A percentile compares a stretch with the other conserved stretches of the same genome.
Evolutionary conservation across 75 land plant genomes (phyloP).

Genomic region (Chamaecyparis obtusa): DNA sequence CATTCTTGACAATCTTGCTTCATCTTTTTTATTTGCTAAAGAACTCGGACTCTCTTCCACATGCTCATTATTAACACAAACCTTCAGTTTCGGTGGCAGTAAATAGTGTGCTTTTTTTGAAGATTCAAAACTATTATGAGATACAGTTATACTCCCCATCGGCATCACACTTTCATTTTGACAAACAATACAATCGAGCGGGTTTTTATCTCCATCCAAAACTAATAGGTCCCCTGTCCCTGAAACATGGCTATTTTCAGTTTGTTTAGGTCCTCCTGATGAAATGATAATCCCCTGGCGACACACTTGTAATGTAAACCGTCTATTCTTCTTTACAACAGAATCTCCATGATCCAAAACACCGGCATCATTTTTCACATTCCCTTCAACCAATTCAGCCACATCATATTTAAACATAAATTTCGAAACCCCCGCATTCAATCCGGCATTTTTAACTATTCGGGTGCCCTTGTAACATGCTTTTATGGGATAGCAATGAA

Average conservation of each 20-base stretch:
- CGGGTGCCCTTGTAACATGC: neutral
- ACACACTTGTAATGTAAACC: neutral
- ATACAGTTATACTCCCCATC: neutral
- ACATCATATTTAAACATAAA: neutral
- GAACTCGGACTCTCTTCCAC: neutral
- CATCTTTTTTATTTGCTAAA: neutral
- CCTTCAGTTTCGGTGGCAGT: neutral
- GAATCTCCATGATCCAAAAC: neutral
- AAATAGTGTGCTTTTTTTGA: neutral
- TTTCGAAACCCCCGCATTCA: neutral
- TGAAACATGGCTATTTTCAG: neutral
- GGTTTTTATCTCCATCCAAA: neutral
- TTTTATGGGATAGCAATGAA: neutral
- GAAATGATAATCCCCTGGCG: neutral
- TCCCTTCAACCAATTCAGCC: neutral
- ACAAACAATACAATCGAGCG: neutral
- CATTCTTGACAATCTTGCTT: slow-evolving; percentile 3
- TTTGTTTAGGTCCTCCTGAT: neutral
- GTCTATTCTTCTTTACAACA: neutral
- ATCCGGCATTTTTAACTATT: neutral
- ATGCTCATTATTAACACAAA: neutral
- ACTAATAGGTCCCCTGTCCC: neutral
- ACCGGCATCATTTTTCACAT: neutral
- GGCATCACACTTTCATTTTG: neutral
- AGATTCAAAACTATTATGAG: neutral